A percentile compares a stretch with the other conserved stretches of the same genome.
phyloP scores from a whole-genome alignment of 345 rosid genomes.

The Lepidium didymum region DNA sequence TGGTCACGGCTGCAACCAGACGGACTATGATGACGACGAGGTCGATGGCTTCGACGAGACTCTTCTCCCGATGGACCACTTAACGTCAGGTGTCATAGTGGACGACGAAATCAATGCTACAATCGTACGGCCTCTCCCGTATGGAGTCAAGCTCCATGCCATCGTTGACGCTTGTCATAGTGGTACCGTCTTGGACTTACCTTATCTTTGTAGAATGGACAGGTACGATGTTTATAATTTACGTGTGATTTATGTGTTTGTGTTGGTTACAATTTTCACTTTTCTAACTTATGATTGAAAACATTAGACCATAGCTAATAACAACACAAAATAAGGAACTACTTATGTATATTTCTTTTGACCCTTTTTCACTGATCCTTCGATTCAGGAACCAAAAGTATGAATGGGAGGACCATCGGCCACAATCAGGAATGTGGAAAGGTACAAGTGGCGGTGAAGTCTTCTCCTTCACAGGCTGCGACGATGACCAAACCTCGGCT shows the following conservation, averaged over 20 bases:
- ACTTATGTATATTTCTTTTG: not conserved
- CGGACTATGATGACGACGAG: constrained; percentile 58
- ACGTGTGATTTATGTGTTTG: not conserved
- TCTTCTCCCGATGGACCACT: constrained; percentile 68
- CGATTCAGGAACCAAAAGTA: constrained; percentile 45
- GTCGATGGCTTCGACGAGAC: constrained; percentile 86
- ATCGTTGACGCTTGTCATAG: constrained; percentile 88
- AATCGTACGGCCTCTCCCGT: constrained; percentile 76
- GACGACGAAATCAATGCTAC: constrained; percentile 85
- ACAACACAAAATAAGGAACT: not conserved
- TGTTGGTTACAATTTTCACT: not conserved
- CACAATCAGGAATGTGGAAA: constrained; percentile 73
- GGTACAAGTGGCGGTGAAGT: constrained; percentile 92
- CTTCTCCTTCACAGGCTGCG: constrained; percentile 85
- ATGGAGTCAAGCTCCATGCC: constrained; percentile 83
- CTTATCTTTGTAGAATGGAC: constrained; percentile 81
- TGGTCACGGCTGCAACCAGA: constrained; percentile 83
- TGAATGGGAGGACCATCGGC: constrained; percentile 81
- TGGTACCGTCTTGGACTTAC: constrained; percentile 82
- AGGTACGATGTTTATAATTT: constrained; percentile 30
- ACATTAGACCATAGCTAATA: too few species aligned
- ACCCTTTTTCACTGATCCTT: not conserved
- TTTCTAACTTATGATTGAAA: not conserved
- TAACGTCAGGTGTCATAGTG: constrained; percentile 66
- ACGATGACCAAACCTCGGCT: constrained; percentile 75